These are phyloP conservation scores for Lepiota brunneoincarnata DNA, from an alignment of 768 basidiomycete genomes.

Conservation along the genomic window DNA sequence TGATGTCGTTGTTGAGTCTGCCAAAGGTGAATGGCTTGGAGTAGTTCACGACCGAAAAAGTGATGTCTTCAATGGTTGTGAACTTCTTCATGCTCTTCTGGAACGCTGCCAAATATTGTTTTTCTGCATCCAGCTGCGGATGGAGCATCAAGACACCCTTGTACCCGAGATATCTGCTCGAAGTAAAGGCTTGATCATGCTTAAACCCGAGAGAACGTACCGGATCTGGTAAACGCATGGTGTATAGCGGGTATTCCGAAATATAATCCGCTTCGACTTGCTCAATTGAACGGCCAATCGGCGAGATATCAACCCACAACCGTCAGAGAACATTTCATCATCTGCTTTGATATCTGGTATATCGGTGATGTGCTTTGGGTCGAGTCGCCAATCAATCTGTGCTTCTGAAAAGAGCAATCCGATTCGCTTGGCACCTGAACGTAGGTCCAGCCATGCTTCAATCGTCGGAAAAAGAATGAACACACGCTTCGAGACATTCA, in stretches of 20 bases:
- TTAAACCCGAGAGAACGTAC: slow-evolving; percentile 26
- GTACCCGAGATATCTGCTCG: slow-evolving; percentile 59
- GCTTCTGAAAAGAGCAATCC: slow-evolving; percentile 66
- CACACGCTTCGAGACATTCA: slow-evolving; percentile 63
- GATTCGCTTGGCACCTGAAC: slow-evolving; percentile 63
- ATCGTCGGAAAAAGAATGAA: not conserved
- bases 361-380: slow-evolving; percentile 47
- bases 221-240: slow-evolving; percentile 64
- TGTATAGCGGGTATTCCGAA: slow-evolving; percentile 53
- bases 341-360: slow-evolving; percentile 56
- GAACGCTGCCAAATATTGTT: slow-evolving; percentile 50
- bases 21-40: slow-evolving; percentile 65
- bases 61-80: slow-evolving; percentile 48
- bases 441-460: not conserved
- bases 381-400: slow-evolving; percentile 52
- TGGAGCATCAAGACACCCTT: slow-evolving; percentile 72
- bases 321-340: slow-evolving; percentile 65
- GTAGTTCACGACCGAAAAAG: slow-evolving; percentile 66
- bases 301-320: slow-evolving; percentile 62
- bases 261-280: slow-evolving; percentile 51
- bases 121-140: slow-evolving; percentile 50
- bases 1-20: slow-evolving; percentile 68
- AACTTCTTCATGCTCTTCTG: slow-evolving; percentile 74
- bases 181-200: not conserved
- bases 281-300: slow-evolving; percentile 50